Evolutionary conservation across 1,284 basidiomycete genomes (phyloP).

Genomic region (Ganoderma lucidum): DNA sequence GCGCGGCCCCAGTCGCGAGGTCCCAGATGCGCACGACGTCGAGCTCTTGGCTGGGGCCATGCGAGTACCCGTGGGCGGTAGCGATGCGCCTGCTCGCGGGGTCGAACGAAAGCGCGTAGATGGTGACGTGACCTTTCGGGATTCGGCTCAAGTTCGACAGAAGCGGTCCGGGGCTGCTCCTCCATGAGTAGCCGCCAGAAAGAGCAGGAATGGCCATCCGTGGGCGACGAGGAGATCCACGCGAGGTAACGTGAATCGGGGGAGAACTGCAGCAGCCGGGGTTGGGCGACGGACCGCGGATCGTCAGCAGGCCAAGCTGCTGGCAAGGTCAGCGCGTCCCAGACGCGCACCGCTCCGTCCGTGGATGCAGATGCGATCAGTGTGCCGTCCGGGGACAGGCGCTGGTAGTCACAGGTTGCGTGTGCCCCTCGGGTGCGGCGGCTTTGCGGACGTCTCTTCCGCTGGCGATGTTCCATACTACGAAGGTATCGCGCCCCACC

Average conservation of each 20-base stretch:
- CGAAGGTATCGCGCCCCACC: background rate
- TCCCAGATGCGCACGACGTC: slow-evolving; percentile 3
- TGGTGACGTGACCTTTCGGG: background rate
- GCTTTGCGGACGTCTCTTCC: background rate
- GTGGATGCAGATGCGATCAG: background rate
- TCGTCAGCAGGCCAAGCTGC: background rate
- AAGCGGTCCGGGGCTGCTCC: background rate
- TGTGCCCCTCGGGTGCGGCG: background rate
- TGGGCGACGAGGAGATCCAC: background rate
- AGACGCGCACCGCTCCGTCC: background rate
- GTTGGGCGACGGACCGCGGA: background rate
- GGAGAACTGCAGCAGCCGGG: background rate
- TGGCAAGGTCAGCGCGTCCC: background rate
- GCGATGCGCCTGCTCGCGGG: background rate
- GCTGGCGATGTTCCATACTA: background rate
- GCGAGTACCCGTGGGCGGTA: background rate
- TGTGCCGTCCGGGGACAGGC: background rate
- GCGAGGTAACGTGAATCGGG: background rate
- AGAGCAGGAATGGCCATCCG: background rate
- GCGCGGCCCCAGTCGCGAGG: background rate
- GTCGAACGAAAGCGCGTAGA: background rate
- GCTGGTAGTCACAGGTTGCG: background rate
- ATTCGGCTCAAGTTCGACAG: background rate
- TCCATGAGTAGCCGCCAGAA: background rate
- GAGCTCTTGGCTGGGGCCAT: background rate